A percentile compares a stretch with the other conserved stretches of the same genome.
phyloP scores from a whole-genome alignment of 164 flowering plant genomes.

The Stephania yunnanensis region DNA sequence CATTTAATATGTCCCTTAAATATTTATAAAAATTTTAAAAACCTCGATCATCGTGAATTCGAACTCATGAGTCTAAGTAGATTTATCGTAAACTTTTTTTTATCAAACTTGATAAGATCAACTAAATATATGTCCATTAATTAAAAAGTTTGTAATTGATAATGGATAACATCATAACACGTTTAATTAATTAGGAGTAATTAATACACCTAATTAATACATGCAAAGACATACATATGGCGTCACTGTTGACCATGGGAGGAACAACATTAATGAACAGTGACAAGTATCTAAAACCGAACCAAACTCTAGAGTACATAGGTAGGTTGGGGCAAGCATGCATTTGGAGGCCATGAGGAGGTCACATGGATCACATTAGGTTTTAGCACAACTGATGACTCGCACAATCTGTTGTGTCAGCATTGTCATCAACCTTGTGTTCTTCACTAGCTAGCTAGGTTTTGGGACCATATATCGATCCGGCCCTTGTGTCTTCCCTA shows the following conservation, averaged over 20 bases:
- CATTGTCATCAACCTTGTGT: no score
- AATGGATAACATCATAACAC: no score
- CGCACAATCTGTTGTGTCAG: neutral
- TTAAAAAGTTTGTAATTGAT: no score
- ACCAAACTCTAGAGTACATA: neutral
- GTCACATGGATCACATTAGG: constrained; percentile 2
- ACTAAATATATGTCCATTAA: no score
- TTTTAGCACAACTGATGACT: neutral
- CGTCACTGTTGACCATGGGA: neutral
- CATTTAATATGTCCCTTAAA: no score
- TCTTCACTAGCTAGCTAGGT: neutral
- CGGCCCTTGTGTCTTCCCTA: neutral
- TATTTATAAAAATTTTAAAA: no score
- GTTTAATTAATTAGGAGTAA: no score
- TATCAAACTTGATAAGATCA: no score
- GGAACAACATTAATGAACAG: neutral
- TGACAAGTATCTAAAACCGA: neutral
- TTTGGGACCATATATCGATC: neutral
- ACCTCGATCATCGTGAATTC: no score
- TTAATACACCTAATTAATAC: no score
- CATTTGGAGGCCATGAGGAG: neutral
- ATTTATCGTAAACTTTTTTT: no score
- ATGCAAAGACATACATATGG: neutral
- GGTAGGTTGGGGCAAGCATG: neutral
- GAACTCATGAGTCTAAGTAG: no score